Evolutionary conservation across 306 rosid genomes (phyloP).

Genomic region (Citrullus amarus): DNA sequence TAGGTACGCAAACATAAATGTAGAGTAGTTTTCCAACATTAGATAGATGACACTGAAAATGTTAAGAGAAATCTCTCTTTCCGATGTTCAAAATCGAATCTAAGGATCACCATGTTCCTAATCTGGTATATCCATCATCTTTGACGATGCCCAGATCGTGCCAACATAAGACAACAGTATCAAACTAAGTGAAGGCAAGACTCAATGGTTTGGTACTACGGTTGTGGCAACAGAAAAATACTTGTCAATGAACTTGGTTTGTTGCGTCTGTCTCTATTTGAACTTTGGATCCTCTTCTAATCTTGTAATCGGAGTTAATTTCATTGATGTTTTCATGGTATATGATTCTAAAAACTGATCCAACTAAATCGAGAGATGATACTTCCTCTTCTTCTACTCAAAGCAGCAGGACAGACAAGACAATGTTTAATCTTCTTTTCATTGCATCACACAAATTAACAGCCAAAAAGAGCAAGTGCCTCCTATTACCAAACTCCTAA

Average conservation of each 20-base stretch:
- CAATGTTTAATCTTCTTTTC: not conserved
- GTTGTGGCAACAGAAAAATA: not conserved
- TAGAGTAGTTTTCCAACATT: not conserved
- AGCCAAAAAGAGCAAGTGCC: not conserved
- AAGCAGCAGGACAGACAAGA: not conserved
- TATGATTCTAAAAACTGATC: not conserved
- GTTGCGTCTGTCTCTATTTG: not conserved
- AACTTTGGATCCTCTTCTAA: not conserved
- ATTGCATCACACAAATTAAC: not conserved
- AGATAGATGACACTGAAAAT: not conserved
- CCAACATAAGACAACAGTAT: not conserved
- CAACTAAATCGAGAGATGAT: not conserved
- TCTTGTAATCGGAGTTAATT: not conserved
- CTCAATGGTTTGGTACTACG: not conserved
- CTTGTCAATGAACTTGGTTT: not conserved
- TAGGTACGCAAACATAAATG: not conserved
- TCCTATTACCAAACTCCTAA: not conserved
- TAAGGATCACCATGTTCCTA: not conserved
- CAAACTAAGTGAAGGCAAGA: not conserved
- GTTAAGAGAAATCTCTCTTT: not conserved
- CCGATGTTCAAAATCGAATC: not conserved
- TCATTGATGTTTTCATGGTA: not conserved
- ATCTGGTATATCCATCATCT: not conserved
- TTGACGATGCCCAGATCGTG: not conserved
- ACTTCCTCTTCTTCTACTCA: not conserved